Conservation (phyloP, 768 basidiomycete genomes). For the Lactarius akahatsu region DNA sequence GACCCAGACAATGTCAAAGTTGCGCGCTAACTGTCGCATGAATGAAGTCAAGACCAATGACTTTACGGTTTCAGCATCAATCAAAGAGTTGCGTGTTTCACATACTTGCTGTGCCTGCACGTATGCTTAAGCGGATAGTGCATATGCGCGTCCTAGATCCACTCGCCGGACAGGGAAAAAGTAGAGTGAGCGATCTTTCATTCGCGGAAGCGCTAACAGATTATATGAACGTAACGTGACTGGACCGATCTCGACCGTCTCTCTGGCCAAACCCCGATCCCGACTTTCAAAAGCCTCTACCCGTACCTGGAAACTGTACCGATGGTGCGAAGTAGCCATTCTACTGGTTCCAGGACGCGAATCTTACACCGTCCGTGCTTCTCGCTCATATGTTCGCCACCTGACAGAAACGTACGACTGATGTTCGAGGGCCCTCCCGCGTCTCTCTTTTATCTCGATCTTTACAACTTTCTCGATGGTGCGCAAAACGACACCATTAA, state of each 20-base stretch:
- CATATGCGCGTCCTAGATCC: conserved; percentile 73
- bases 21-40: background rate
- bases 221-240: background rate
- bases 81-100: background rate
- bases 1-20: conserved; percentile 48
- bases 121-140: conserved; percentile 59
- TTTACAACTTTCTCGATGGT: conserved; percentile 66
- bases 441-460: conserved; percentile 59
- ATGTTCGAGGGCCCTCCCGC: conserved; percentile 58
- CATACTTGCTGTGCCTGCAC: background rate
- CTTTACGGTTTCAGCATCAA: background rate
- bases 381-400: background rate
- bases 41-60: background rate
- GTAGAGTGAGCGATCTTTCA: conserved; percentile 47
- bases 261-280: conserved; percentile 54
- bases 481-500: conserved; percentile 66
- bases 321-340: background rate
- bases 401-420: conserved; percentile 33
- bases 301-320: background rate
- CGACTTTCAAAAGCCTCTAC: conserved; percentile 40
- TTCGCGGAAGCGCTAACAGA: background rate
- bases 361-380: conserved; percentile 28
- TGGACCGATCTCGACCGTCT: conserved; percentile 6
- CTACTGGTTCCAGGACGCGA: background rate
- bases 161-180: conserved; percentile 57